Evolutionary conservation across 108 stramenopile genomes (phyloP).

Genomic region (Asterionellopsis glacialis): DNA sequence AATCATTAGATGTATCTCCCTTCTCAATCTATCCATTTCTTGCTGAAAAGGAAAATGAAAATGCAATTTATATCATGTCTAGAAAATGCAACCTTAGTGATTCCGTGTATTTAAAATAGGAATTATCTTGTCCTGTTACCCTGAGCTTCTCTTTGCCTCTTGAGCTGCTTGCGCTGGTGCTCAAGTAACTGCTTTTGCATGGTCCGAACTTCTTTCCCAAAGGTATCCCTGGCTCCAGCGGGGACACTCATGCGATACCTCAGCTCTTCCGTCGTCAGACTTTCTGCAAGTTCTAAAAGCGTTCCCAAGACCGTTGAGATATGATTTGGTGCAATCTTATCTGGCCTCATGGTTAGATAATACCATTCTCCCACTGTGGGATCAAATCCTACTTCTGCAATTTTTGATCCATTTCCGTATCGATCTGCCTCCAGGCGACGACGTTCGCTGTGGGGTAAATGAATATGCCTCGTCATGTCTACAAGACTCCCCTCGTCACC

Average conservation of each 20-base stretch:
- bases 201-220: slow-evolving; percentile 61
- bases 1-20: too few relatives aligned
- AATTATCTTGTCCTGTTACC: too few relatives aligned
- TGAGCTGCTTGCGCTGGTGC: slow-evolving; percentile 56
- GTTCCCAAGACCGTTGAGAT: slow-evolving; percentile 84
- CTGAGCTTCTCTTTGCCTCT: slow-evolving; percentile 3
- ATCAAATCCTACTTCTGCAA: slow-evolving; percentile 87
- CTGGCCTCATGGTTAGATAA: slow-evolving; percentile 84
- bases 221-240: slow-evolving; percentile 72
- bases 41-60: too few relatives aligned
- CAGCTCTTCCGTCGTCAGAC: slow-evolving; percentile 79
- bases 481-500: slow-evolving; percentile 74
- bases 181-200: slow-evolving; percentile 80
- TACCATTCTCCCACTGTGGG: slow-evolving; percentile 90
- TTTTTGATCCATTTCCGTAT: slow-evolving; percentile 50
- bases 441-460: slow-evolving; percentile 69
- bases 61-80: too few relatives aligned
- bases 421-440: slow-evolving; percentile 82
- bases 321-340: slow-evolving; percentile 82
- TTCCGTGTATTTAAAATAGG: too few relatives aligned
- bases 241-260: slow-evolving; percentile 82
- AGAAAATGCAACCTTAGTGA: too few relatives aligned
- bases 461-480: slow-evolving; percentile 77
- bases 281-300: slow-evolving; percentile 80
- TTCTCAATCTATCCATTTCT: too few relatives aligned